These are phyloP conservation scores for Metschnikowia henanensis DNA, from an alignment of 805 yeast species.

Conservation along the genomic window DNA sequence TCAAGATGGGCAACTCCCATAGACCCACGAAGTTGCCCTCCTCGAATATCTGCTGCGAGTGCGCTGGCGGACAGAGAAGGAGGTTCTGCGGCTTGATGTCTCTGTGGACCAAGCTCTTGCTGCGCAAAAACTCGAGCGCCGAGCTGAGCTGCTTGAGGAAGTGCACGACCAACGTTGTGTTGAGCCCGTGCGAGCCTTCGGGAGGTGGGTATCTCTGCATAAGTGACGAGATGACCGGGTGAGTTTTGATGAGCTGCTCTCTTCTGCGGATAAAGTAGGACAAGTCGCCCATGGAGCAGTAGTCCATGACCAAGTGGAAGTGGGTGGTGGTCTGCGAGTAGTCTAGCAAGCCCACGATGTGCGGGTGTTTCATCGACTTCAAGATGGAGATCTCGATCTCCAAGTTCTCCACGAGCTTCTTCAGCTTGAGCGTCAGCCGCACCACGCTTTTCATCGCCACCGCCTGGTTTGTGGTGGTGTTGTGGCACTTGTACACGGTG, in stretches of 20 bases:
- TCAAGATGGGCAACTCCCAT: slow-evolving; percentile 87
- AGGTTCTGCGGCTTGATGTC: slow-evolving; percentile 95
- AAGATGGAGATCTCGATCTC: slow-evolving; percentile 91
- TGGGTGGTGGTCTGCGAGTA: slow-evolving; percentile 75
- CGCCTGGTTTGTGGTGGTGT: slow-evolving; percentile 50
- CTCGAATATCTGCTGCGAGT: slow-evolving; percentile 59
- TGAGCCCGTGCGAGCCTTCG: slow-evolving; percentile 71
- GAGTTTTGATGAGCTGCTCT: slow-evolving; percentile 65
- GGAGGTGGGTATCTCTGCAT: slow-evolving; percentile 85
- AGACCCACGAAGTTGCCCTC: slow-evolving; percentile 66
- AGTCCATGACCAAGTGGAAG: slow-evolving; percentile 93
- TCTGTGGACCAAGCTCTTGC: slow-evolving; percentile 85
- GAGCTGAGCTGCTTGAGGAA: slow-evolving; percentile 84
- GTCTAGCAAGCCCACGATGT: slow-evolving; percentile 84
- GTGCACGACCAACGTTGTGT: slow-evolving; percentile 75
- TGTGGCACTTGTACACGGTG: slow-evolving; percentile 83
- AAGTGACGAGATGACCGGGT: slow-evolving; percentile 76
- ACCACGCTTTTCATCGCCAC: slow-evolving; percentile 92
- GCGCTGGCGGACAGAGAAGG: slow-evolving; percentile 78
- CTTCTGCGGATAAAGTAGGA: slow-evolving; percentile 82
- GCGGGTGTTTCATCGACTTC: slow-evolving; percentile 88
- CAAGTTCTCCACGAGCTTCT: slow-evolving; percentile 84
- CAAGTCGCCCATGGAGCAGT: slow-evolving; percentile 92
- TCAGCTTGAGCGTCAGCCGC: slow-evolving; percentile 76
- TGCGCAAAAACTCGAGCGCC: slow-evolving; percentile 79